Percentiles rank a stretch among this genome's conserved stretches.
Evolutionary conservation across 805 yeast species (phyloP).

Genomic region (Metahyphopichia silvanorum): DNA sequence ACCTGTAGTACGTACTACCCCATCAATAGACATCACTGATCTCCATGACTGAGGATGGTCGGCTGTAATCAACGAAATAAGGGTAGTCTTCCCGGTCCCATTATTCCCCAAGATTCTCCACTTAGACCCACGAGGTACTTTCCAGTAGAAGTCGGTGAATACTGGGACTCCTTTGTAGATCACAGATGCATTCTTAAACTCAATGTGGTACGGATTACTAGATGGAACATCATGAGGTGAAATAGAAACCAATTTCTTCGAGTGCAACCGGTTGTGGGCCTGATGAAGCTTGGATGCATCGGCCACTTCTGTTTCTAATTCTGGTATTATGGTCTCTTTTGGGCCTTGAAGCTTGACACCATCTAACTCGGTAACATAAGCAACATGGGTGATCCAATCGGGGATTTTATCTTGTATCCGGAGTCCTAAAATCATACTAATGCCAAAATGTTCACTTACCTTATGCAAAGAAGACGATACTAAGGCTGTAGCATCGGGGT

Average conservation of each 20-base stretch:
- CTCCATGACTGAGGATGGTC: constrained; percentile 98
- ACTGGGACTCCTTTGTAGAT: constrained; percentile 62
- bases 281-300: constrained; percentile 6
- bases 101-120: constrained; percentile 91
- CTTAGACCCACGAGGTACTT: constrained; percentile 64
- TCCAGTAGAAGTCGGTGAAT: constrained; percentile 61
- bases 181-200: constrained; percentile 62
- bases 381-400: constrained; percentile 73
- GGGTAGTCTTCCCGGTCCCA: constrained; percentile 92
- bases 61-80: constrained; percentile 78
- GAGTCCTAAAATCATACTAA: constrained; percentile 69
- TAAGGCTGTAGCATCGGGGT: constrained; percentile 61
- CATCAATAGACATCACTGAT: constrained; percentile 58
- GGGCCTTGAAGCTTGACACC: constrained; percentile 56
- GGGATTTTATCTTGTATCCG: constrained; percentile 77
- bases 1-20: constrained; percentile 72
- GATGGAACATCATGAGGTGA: constrained; percentile 1
- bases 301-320: constrained; percentile 11
- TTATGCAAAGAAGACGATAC: constrained; percentile 53
- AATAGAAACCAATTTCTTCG: constrained; percentile 3
- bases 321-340: constrained; percentile 18
- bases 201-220: constrained; percentile 19
- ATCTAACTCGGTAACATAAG: constrained; percentile 48
- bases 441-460: constrained; percentile 34
- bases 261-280: constrained; percentile 5